Evolutionary conservation across 345 rosid species (phyloP), one percentile per base, ranked within the genome.

Genomic region (Carallia pectinifolia): DNA sequence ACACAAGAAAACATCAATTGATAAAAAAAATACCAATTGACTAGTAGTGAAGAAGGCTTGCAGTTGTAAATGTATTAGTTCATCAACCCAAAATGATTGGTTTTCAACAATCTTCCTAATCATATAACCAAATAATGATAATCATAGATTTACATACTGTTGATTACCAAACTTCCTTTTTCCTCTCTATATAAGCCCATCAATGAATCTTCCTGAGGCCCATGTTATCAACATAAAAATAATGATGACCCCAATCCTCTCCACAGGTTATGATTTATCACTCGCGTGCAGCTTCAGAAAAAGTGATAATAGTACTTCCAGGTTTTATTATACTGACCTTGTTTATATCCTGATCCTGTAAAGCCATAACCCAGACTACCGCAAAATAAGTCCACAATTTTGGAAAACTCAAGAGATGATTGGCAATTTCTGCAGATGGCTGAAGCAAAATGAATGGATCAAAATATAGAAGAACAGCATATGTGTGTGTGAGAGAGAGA

Each of bases 281-380:
- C 29, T 63, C 18, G 19, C 53, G 12, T 36, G 56, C 10, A 47
- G 58, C 53, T 69, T 62, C 31, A 53, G 10, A 58, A 59, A 59
- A 67, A 66, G 61, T 36, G 59, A n/a, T 4, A 0, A 55, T 19
- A 71, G 2, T 23, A 16, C 9, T 4, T 30, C 39, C n/a, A 34
- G 67, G 37, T 61, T 72, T 53, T 68, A 75, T 63, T 79, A 50
- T 37, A 74, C 83, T 68, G 39, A 82, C 85, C 83, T 79, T 70
- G 67, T 69, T 38, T 16, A 56, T 36, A 31, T 27, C 76, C 65
- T 54, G 18, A 3, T 6, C 23, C 17, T 16, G 62, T 36, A 47
- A 77, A 59, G 33, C 66, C 4, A 68, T 30, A 53, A 29, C 12
- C 39, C 60, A 29, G 40, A 48, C 63, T 38, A 72, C 16, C 34